Base-by-base conservation (phyloP, 148 eudicot species). In the Camellia japonica region DNA sequence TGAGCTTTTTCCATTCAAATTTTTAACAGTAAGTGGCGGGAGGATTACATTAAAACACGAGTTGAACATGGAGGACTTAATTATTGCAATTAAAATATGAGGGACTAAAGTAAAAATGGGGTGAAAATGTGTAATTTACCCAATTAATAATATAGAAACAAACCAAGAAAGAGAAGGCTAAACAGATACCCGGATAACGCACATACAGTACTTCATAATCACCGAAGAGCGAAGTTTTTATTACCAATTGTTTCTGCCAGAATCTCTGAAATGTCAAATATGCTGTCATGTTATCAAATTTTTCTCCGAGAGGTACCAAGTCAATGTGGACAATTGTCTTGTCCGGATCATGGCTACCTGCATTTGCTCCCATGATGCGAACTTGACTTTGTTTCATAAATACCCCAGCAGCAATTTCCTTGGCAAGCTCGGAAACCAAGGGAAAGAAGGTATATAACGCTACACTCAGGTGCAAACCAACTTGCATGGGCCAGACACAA, bases 361-460 rank as follows among this genome's bases (percentile, higher is more conserved):
- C 90, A 85, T 90, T 90, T 80, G 98, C 98, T 84, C 98, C 98
- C 97, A 94, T 90, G 65, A 94, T 89, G 14, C 94, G 94, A 74
- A 94, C 97, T 90, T 94, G 97, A 80, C 90, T 89, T 84, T 72
- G 91, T 66, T 87, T 89, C 86, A 94, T 76, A 79, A 89, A 90
- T 4, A 85, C 84, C 52, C 95, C 98, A 5, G 81, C 77, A 70
- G 95, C 89, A 78, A 94, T 80, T 89, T 92, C 98, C 74, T 79
- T 68, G 13, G 97, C 91, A 76, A 94, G 80, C 82, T 92, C 95
- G 16, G 94, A 82, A 64, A 92, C 98, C 88, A 86, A 87, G 69
- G 98, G 98, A 78, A 94, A 94, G 85, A 94, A 90, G 52, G 89
- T 85, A 80, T 89, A 94, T 75, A 94, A 68, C 74, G 92, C 83